Percentiles rank a stretch among this genome's conserved stretches.
phyloP scores from a whole-genome alignment of 306 rosid species.

The Neltuma alba region DNA sequence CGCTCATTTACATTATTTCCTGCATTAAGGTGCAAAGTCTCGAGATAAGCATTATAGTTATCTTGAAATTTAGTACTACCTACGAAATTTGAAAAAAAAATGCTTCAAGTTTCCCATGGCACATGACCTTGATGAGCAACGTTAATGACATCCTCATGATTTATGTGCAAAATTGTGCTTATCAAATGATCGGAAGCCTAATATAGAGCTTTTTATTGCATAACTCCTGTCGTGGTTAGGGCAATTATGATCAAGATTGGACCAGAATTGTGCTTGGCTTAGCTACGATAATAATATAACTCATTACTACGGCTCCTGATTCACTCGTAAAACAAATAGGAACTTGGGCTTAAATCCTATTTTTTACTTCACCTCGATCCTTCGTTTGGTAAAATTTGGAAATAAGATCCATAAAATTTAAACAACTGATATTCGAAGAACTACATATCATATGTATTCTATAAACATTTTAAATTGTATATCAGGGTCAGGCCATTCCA shows the following conservation, averaged over 20 bases:
- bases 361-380: background rate
- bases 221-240: background rate
- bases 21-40: constrained; percentile 30
- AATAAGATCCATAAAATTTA: background rate
- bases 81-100: background rate
- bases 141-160: background rate
- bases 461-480: background rate
- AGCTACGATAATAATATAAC: background rate
- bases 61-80: background rate
- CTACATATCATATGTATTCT: background rate
- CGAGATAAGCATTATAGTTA: background rate
- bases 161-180: background rate
- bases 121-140: constrained; percentile 4
- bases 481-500: background rate
- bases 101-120: background rate
- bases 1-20: constrained; percentile 49
- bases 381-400: background rate
- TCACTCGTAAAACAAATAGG: background rate
- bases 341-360: background rate
- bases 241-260: background rate
- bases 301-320: background rate
- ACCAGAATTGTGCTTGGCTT: background rate
- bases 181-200: background rate
- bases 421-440: background rate
- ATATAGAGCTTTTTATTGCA: background rate